Percentiles rank a stretch among this genome's conserved stretches.
Conservation (phyloP, 2,329 filamentous ascomycete species). For the Colletotrichum tofieldiae region DNA sequence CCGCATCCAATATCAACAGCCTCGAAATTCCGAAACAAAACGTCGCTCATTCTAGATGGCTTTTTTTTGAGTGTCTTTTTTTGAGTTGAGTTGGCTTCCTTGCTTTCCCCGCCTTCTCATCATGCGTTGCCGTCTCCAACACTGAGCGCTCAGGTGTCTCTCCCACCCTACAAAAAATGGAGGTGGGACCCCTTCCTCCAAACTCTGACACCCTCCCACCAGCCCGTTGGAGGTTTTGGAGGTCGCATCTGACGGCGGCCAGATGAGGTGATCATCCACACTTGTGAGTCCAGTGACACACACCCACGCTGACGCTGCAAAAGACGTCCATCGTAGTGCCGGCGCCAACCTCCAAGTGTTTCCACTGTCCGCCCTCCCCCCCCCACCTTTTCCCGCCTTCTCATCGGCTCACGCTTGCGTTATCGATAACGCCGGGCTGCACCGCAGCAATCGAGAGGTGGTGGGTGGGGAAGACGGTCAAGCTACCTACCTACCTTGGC, state of each 20-base stretch:
- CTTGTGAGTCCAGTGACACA: constrained; percentile 8
- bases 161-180: neutral
- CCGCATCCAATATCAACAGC: neutral
- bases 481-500: neutral
- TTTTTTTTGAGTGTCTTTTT: neutral
- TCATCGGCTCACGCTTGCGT: constrained; percentile 22
- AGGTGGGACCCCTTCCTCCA: neutral
- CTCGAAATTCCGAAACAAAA: constrained; percentile 10
- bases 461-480: neutral
- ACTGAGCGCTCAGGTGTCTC: neutral
- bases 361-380: neutral
- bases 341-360: constrained; percentile 1
- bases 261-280: constrained; percentile 23
- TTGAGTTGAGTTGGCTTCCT: neutral
- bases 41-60: constrained; percentile 12
- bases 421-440: constrained; percentile 17
- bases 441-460: neutral
- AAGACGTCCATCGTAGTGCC: neutral
- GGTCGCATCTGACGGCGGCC: constrained; percentile 12
- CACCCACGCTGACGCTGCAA: neutral
- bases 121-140: neutral
- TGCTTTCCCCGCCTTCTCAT: neutral
- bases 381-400: constrained; percentile 8
- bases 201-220: neutral
- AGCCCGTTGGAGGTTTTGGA: neutral